A percentile compares a stretch with the other conserved stretches of the same genome.
These are phyloP conservation scores for Pouteria campechiana DNA, from an alignment of 179 eudicot species.

Conservation along the genomic window DNA sequence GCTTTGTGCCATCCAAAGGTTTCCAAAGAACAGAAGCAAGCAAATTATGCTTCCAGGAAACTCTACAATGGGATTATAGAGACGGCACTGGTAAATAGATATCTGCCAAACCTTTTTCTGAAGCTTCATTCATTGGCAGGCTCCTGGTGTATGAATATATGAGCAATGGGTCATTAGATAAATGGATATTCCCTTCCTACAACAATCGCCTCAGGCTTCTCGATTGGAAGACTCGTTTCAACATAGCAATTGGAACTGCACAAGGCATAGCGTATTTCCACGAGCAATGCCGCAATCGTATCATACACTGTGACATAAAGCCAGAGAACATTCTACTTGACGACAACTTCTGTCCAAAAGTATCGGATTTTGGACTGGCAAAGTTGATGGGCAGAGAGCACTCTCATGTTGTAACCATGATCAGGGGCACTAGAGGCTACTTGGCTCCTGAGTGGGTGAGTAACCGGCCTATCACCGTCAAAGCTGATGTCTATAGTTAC, in stretches of 20 bases:
- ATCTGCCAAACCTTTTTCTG: constrained; percentile 2
- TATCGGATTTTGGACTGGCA: constrained; percentile 83
- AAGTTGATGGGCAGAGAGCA: constrained; percentile 83
- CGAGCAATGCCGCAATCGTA: constrained; percentile 83
- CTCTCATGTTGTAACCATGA: constrained; percentile 80
- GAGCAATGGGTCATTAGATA: constrained; percentile 86
- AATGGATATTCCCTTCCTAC: constrained; percentile 71
- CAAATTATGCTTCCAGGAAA: too few relatives aligned
- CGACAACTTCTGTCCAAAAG: constrained; percentile 67
- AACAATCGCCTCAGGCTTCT: constrained; percentile 29
- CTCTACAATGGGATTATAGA: too few relatives aligned
- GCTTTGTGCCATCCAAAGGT: too few relatives aligned
- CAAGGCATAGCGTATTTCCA: constrained; percentile 92
- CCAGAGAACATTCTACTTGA: constrained; percentile 86
- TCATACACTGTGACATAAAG: constrained; percentile 86
- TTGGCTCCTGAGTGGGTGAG: constrained; percentile 97
- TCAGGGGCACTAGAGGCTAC: constrained; percentile 93
- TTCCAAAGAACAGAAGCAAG: too few relatives aligned
- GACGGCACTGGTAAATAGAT: too few relatives aligned
- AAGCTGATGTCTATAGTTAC: constrained; percentile 83
- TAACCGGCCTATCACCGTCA: constrained; percentile 79
- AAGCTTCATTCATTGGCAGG: constrained; percentile 22
- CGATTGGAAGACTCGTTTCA: constrained; percentile 75
- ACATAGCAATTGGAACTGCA: constrained; percentile 72
- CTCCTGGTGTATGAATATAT: constrained; percentile 82